Base-by-base conservation (phyloP, 768 basidiomycete species). In the Gloeopeniophorella convolvens region DNA sequence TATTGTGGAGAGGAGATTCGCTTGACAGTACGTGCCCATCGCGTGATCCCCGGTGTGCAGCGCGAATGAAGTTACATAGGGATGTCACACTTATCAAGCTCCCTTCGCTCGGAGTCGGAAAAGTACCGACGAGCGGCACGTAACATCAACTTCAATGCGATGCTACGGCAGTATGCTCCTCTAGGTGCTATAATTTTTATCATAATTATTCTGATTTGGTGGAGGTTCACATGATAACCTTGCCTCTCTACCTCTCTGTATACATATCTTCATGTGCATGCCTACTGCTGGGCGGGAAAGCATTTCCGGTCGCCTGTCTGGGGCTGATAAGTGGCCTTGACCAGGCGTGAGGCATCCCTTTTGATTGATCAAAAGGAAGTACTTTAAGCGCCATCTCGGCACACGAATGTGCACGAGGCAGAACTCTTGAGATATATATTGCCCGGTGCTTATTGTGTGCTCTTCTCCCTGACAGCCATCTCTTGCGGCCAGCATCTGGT, bases 1-100 rank as follows among this genome's bases (percentile, higher is more conserved):
- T 99, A 44, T 70, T 99, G 42, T 98, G 95, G 96, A 76, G 96
- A 65, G 96, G 96, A 23, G 96, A 99, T 66, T 95, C 91, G 26
- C 75, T 99, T 51, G 96, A 99, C 67, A 77, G 96, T 95, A 63
- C 59, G 88, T 71, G 39, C 34, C 35, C 16, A 34, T 35, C 42
- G 13, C 23, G 28, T 30, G 12, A 10, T 36, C 23, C n/a, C 31
- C 27, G 20, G 45, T 23, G 21, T 27, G 8, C 4, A 26, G 26
- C 33, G 6, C 18, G 20, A 21, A 12, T 21, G 40, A 43, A 18
- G 23, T 21, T 32, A 41, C 30, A 51, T 11, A 95, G 93, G 87
- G 64, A 99, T 99, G 96, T 96, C 93, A 18, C 89, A 94, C 64
- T 73, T 99, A 47, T 97, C 94, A 20, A 90, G 86, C 2, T 95